Evolutionary conservation across 2,329 filamentous ascomycete genomes (phyloP).

Genomic region (Ophiosphaerella herpotricha): DNA sequence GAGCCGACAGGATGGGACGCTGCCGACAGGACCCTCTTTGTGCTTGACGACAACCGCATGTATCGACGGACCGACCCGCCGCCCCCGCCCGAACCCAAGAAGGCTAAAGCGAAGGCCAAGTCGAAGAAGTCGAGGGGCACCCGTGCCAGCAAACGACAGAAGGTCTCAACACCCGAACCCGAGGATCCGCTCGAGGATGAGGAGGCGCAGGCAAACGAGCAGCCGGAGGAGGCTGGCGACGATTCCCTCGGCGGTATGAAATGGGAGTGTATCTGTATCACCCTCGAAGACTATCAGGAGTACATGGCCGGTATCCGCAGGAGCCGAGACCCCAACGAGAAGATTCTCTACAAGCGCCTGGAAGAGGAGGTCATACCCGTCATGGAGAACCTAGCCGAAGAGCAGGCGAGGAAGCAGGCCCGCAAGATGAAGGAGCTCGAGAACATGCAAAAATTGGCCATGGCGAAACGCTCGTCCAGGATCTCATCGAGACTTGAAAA

Average conservation of each 20-base stretch:
- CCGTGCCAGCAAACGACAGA: constrained; percentile 74
- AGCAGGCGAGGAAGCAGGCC: constrained; percentile 70
- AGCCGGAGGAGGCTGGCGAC: constrained; percentile 47
- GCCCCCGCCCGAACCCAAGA: constrained; percentile 61
- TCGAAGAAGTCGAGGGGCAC: constrained; percentile 60
- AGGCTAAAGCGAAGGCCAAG: constrained; percentile 58
- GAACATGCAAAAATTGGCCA: constrained; percentile 84
- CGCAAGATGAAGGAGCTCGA: constrained; percentile 80
- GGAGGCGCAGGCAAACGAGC: constrained; percentile 35
- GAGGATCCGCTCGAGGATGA: constrained; percentile 49
- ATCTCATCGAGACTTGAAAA: constrained; percentile 81
- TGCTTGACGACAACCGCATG: constrained; percentile 90
- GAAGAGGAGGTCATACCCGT: constrained; percentile 80
- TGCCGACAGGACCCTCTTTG: constrained; percentile 83
- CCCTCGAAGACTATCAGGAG: constrained; percentile 73
- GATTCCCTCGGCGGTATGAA: constrained; percentile 75
- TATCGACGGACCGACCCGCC: constrained; percentile 84
- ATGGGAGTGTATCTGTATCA: constrained; percentile 91
- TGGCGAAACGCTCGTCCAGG: constrained; percentile 89
- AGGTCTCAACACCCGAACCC: constrained; percentile 55
- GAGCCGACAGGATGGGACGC: constrained; percentile 88
- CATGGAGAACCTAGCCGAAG: constrained; percentile 74
- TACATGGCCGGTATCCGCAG: constrained; percentile 75
- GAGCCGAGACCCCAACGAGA: constrained; percentile 83
- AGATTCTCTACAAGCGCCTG: constrained; percentile 72